Evolutionary conservation across 2,329 filamentous ascomycete species (phyloP), one percentile per base, ranked within the genome.

Genomic region (Tolypocladium pustulatum): DNA sequence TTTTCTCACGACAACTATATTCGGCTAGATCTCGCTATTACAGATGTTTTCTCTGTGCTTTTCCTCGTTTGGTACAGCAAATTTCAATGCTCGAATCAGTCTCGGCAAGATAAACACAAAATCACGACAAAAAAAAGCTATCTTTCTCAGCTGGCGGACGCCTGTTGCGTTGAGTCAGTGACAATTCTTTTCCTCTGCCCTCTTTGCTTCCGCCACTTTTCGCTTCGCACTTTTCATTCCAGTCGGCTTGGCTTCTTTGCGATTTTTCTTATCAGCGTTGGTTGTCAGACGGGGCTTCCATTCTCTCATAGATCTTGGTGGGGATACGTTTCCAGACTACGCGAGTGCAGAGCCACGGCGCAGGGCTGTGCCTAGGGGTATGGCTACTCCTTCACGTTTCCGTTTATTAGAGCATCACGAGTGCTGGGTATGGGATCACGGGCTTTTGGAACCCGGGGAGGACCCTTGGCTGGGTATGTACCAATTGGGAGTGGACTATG

Each of bases 271-370:
- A 12, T 55, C 10, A 10, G 30, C 15, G 41, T 34, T 22, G 30
- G 5, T 49, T 30, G 8, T 38, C 9, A 38, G 8, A 7, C 12
- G 22, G 40, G n/a, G n/a, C 27, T 43, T 30, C 22, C 13, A 34
- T 36, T 34, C 27, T 27, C 25, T 46, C 36, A 56, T 51, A 51
- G 27, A 57, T 36, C 15, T 52, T 53, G 56, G 46, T 30, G 56
- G 58, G 41, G 52, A 58, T 46, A 54, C 36, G 56, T 43, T 57
- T 58, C 20, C 58, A 56, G 32, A 41, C 57, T 17, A 37, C 57
- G 34, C 49, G 30, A 51, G 25, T 27, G 43, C 43, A 27, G 9
- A n/a, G 46, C 46, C 46, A 20, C 2, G 46, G 17, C 17, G 49
- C 49, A 52, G 30, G 49, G 30, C 25, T 52, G 20, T n/a, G 20